These are phyloP conservation scores for Taphrina pruni DNA, from an alignment of 1,139 yeast genomes.

Conservation along the genomic window DNA sequence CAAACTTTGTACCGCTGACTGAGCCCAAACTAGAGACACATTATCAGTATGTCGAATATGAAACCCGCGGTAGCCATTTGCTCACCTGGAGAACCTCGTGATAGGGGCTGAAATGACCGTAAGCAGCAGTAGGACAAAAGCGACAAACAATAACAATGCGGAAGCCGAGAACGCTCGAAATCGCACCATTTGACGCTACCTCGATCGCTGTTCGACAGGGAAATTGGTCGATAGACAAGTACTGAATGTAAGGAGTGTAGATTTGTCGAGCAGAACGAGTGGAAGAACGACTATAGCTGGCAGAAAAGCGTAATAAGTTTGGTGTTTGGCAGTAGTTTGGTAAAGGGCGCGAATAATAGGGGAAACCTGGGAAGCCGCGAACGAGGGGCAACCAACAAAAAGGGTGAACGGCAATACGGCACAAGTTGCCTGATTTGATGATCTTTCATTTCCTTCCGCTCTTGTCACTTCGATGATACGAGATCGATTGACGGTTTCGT, in stretches of 20 bases:
- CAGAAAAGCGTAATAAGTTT: too few relatives aligned
- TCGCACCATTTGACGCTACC: slow-evolving; percentile 17
- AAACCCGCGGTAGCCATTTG: slow-evolving; percentile 47
- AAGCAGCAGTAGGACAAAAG: slow-evolving; percentile 62
- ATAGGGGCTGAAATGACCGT: slow-evolving; percentile 69
- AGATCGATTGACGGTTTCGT: too few relatives aligned
- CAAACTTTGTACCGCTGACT: slow-evolving; percentile 58
- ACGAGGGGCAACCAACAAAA: too few relatives aligned
- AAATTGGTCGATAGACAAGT: neutral
- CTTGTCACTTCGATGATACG: too few relatives aligned
- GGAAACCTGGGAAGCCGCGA: too few relatives aligned
- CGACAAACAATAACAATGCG: slow-evolving; percentile 55
- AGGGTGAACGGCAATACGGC: too few relatives aligned
- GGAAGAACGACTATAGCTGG: neutral
- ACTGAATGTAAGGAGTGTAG: neutral
- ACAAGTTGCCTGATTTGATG: too few relatives aligned
- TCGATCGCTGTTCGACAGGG: neutral
- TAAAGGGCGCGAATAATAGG: too few relatives aligned
- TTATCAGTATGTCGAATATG: neutral
- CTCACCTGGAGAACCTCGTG: slow-evolving; percentile 51
- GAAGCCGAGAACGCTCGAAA: slow-evolving; percentile 14
- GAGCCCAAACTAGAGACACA: slow-evolving; percentile 51
- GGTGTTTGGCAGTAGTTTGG: too few relatives aligned
- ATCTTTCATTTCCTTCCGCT: too few relatives aligned
- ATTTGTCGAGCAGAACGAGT: neutral